Percentiles rank a stretch among this genome's conserved stretches.
Conservation (phyloP, 148 eudicot genomes). For the Mesembryanthemum crystallinum region DNA sequence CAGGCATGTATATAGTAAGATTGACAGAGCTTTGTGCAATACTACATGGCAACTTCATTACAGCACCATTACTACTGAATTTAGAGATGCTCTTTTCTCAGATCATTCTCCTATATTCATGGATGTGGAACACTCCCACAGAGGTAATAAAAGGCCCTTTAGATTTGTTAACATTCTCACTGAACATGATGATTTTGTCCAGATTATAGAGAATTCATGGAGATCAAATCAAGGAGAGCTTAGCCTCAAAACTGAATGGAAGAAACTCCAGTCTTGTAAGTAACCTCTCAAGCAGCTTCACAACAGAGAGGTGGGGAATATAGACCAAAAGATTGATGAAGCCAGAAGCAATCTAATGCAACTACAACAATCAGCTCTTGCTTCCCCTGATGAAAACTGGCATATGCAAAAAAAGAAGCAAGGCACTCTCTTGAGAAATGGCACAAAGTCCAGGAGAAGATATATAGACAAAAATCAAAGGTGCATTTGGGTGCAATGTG, state of each 20-base stretch:
- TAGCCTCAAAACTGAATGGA: no score
- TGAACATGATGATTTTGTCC: background rate
- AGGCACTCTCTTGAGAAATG: background rate
- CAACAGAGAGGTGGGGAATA: no score
- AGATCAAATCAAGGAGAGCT: background rate
- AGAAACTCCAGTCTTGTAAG: no score
- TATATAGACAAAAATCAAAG: background rate
- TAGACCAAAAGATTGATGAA: no score
- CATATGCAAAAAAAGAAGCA: background rate
- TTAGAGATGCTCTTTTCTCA: background rate
- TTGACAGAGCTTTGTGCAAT: background rate
- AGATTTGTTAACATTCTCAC: background rate
- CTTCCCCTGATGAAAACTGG: background rate
- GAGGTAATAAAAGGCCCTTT: background rate
- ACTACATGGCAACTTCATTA: background rate
- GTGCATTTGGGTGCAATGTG: background rate
- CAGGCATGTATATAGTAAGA: background rate
- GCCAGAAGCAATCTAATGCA: no score
- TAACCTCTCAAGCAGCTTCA: no score
- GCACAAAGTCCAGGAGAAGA: background rate
- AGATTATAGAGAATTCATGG: background rate
- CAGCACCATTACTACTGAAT: background rate
- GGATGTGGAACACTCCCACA: background rate
- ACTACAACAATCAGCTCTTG: background rate
- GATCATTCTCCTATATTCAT: background rate